These are phyloP conservation scores for Biscutella auriculata DNA, from an alignment of 441 rosid species.

Conservation along the genomic window DNA sequence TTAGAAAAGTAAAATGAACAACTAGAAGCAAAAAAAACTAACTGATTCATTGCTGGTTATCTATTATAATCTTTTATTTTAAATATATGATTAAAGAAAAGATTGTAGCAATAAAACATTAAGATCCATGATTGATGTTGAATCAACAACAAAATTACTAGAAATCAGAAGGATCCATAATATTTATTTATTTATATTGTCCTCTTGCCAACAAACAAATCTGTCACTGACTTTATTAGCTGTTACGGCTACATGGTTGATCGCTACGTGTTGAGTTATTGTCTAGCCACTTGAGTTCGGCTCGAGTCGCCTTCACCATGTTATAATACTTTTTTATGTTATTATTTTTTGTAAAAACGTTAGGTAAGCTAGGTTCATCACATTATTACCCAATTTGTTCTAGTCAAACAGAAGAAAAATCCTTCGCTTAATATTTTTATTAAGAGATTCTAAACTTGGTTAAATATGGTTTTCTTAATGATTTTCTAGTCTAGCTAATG, in stretches of 20 bases:
- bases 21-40: too few species aligned
- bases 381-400: background rate
- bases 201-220: slow-evolving; percentile 6
- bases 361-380: too few species aligned
- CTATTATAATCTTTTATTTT: background rate
- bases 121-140: slow-evolving; percentile 6
- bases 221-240: background rate
- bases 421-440: too few species aligned
- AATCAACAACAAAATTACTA: slow-evolving; percentile 8
- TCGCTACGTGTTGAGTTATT: too few species aligned
- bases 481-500: too few species aligned
- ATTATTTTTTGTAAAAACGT: too few species aligned
- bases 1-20: too few species aligned
- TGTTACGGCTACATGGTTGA: background rate
- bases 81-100: background rate
- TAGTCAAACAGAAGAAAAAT: background rate
- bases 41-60: background rate
- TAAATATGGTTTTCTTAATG: too few species aligned
- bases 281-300: slow-evolving; percentile 1
- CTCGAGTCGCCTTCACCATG: background rate
- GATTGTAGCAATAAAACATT: background rate
- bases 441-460: too few species aligned
- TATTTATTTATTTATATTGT: background rate
- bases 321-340: too few species aligned
- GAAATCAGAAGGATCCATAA: background rate